A percentile compares a stretch with the other conserved stretches of the same genome.
These are phyloP conservation scores for Trichoderma sp. DNA, from an alignment of 2,329 filamentous ascomycete genomes.

Conservation along the genomic window DNA sequence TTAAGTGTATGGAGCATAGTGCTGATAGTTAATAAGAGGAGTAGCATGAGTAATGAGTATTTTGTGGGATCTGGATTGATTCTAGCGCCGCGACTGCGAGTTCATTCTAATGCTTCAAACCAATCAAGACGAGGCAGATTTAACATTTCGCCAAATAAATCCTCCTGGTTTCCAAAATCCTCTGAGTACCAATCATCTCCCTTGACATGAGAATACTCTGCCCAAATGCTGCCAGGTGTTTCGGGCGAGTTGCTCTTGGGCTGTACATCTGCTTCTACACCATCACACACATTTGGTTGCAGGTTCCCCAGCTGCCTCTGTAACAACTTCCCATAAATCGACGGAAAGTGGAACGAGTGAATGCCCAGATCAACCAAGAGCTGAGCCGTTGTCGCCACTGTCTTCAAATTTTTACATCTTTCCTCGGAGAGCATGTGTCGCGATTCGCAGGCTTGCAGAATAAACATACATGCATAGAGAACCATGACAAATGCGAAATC, in stretches of 20 bases:
- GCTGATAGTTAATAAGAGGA: background rate
- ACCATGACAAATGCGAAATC: background rate
- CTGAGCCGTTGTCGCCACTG: background rate
- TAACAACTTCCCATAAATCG: background rate
- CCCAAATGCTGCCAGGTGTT: background rate
- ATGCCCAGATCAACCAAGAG: background rate
- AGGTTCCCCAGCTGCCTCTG: background rate
- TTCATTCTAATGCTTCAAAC: background rate
- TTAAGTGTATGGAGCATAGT: background rate
- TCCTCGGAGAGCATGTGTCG: fast-evolving
- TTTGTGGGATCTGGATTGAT: background rate
- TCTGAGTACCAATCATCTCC: background rate
- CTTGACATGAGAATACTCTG: background rate
- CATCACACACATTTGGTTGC: background rate
- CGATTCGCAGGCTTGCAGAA: background rate
- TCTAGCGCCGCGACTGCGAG: background rate
- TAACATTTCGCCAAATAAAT: background rate
- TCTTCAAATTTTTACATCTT: background rate
- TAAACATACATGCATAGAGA: background rate
- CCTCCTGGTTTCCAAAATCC: background rate
- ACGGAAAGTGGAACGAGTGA: background rate
- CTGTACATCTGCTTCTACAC: background rate
- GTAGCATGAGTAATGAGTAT: background rate
- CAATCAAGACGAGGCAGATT: background rate
- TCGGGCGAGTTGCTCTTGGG: background rate